Conservation (phyloP, 208 protist genomes). For the Crithidia bombi region DNA sequence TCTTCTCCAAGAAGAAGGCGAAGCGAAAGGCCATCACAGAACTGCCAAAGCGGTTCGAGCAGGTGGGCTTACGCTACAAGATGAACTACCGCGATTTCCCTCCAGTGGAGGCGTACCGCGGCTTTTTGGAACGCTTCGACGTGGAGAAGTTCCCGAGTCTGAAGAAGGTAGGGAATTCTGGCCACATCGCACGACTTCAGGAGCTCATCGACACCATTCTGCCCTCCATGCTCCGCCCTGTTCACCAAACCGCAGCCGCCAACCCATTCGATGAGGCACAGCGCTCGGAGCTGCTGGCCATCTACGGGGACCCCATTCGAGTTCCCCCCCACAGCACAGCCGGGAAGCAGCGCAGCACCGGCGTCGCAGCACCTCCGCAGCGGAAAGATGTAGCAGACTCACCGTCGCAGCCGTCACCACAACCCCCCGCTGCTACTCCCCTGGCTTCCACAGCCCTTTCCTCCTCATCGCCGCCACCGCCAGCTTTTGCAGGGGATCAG, state of each 20-base stretch:
- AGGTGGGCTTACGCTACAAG: constrained; percentile 56
- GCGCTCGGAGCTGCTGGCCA: constrained; percentile 43
- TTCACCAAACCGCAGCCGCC: constrained; percentile 33
- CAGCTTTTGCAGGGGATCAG: not conserved
- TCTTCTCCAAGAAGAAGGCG: constrained; percentile 83
- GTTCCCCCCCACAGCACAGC: constrained; percentile 32
- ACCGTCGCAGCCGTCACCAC: not conserved
- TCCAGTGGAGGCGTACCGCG: constrained; percentile 43
- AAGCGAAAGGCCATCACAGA: constrained; percentile 60
- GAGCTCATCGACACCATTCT: constrained; percentile 63
- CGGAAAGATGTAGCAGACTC: constrained; percentile 1
- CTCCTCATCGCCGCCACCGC: not conserved
- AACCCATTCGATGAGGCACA: constrained; percentile 38
- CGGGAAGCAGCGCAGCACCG: constrained; percentile 37
- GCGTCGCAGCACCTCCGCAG: constrained; percentile 17
- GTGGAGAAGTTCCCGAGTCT: constrained; percentile 60
- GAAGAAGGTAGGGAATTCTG: constrained; percentile 73
- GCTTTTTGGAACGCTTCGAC: constrained; percentile 71
- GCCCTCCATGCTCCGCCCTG: constrained; percentile 59
- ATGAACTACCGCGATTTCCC: constrained; percentile 71
- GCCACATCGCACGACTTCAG: constrained; percentile 50
- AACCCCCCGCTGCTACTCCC: too few species aligned
- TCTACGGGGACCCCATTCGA: constrained; percentile 55
- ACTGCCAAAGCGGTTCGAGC: constrained; percentile 63
- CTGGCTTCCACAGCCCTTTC: too few species aligned